Base-by-base conservation (phyloP, 2,329 filamentous ascomycete genomes). In the Trichoderma atrobrunneum region DNA sequence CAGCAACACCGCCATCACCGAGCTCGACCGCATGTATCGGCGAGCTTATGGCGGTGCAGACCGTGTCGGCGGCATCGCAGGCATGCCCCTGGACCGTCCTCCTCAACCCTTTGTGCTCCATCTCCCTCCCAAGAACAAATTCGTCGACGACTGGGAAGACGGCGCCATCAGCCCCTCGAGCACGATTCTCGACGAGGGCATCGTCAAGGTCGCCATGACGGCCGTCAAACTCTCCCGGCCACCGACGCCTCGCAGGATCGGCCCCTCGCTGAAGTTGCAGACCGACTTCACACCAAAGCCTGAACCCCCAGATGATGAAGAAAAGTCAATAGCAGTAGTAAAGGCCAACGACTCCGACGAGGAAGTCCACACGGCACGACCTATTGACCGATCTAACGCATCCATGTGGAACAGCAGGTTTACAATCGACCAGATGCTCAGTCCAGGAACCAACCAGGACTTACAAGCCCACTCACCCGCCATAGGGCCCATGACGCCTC, bases 1-100 rank as follows among this genome's bases (percentile, higher is more conserved):
- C 51, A 83, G 82, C 36, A 82, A 85, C 18, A 77, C 79, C 2
- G 87, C 88, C 2, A 78, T 91, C 11, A 75, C 78, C 0, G 88
- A 90, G 51, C 85, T 91, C 2, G 85, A 87, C 72, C 81, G 81
- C 70, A 88, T 88, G 82, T 90, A 90, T 77, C 83, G 83, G 36
- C 82, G 83, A 16, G 85, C 86, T 0, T 90, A 90, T 73, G 88
- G 88, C 1, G 88, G 88, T 0, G 76, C 77, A 0, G 82, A 84
- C 18, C 78, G 81, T 11, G 76, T 79, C 3, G 84, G 85, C 5
- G 87, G 84, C 6, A 86, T 90, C 71, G 83, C 83, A 66, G 79
- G 76, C 57, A 79, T 82, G 77, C 73, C 63, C 11, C 16, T 66
- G 16, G 56, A 57, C 26, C 48, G n/a, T n/a, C n/a, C 34, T 0